Evolutionary conservation across 2,329 filamentous ascomycete genomes (phyloP), one percentile per base, ranked within the genome.

Genomic region (Ambrosiella xylebori): DNA sequence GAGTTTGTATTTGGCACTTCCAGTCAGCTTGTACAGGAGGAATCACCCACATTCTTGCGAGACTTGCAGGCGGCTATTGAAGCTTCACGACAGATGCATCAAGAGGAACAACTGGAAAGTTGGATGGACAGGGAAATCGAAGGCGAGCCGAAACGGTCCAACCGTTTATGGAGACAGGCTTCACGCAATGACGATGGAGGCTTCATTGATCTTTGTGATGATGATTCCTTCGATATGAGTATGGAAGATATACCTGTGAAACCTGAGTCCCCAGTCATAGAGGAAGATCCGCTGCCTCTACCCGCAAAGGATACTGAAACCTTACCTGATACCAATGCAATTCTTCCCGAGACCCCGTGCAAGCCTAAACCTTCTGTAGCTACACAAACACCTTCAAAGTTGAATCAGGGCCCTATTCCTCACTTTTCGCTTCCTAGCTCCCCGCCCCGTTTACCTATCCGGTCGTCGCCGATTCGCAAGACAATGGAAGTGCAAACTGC

Each of bases 1-100:
- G 81, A 89, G 61, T 86, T 90, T 65, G 71, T 94, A 0, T 95
- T 95, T 69, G 88, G 88, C 1, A 93, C 88, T 0, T 90, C 85
- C 1, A 94, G 88, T 67, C 88, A 95, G 67, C 71, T 95, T 27
- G 84, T 83, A 12, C 72, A 77, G 57, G 85, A 88, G 59, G 80
- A 88, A 40, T 86, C 85, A 0, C 85, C 85, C 0, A 78, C 77
- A 0, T 76, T 82, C 27, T 68, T 86, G 13, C 75, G 76, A 37
- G 77, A 85, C 51, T 68, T 86, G 17, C 80, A 86, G 57, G 66
- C 73, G 57, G 82, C 81, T 1, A 76, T 86, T 62, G 75, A 74
- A 61, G 73, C 72, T 41, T 86, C 83, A 0, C 83, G 80, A 38
- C 60, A 65, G 27, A 41, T 50, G 15, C 27, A 49, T 27, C 27